Percentiles rank a stretch among this genome's conserved stretches.
phyloP scores from a whole-genome alignment of 257 asterid genomes.

The Thymus mandschuricus region DNA sequence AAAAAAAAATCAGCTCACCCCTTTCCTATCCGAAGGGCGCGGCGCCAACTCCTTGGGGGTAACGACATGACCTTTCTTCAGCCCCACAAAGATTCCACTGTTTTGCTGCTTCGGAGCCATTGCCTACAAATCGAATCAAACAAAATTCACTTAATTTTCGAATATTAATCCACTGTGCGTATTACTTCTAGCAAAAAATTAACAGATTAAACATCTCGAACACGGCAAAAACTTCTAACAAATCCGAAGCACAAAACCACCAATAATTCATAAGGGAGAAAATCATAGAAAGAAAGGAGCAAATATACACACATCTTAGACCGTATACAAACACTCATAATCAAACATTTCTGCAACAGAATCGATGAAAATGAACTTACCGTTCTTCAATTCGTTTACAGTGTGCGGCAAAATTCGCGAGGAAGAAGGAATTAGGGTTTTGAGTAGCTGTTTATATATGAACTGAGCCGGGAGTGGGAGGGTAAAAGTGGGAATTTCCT shows the following conservation, averaged over 20 bases:
- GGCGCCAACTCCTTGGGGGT: conserved; percentile 54
- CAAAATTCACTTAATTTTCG: background rate
- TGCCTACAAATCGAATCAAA: conserved; percentile 28
- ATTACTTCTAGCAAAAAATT: background rate
- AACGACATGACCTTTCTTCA: conserved; percentile 56
- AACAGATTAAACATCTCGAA: background rate
- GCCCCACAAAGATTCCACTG: conserved; percentile 52
- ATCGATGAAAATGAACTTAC: background rate
- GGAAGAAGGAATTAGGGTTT: conserved; percentile 32
- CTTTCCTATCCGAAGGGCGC: conserved; percentile 57
- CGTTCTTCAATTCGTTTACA: conserved; percentile 16
- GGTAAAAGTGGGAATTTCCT: background rate
- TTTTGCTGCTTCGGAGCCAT: conserved; percentile 59
- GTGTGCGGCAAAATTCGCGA: conserved; percentile 10
- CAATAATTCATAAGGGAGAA: too few relatives aligned
- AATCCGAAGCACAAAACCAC: too few relatives aligned
- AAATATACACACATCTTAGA: too few relatives aligned
- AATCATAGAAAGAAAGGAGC: background rate
- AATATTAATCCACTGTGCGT: background rate
- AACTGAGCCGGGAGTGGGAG: background rate
- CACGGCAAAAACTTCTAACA: too few relatives aligned
- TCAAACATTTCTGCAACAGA: too few relatives aligned
- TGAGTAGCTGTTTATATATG: conserved; percentile 9
- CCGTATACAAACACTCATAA: too few relatives aligned
- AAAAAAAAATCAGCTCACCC: conserved; percentile 37